A percentile compares a stretch with the other conserved stretches of the same genome.
These are phyloP conservation scores for Prillingera fragicola DNA, from an alignment of 1,284 basidiomycete species.

Conservation along the genomic window DNA sequence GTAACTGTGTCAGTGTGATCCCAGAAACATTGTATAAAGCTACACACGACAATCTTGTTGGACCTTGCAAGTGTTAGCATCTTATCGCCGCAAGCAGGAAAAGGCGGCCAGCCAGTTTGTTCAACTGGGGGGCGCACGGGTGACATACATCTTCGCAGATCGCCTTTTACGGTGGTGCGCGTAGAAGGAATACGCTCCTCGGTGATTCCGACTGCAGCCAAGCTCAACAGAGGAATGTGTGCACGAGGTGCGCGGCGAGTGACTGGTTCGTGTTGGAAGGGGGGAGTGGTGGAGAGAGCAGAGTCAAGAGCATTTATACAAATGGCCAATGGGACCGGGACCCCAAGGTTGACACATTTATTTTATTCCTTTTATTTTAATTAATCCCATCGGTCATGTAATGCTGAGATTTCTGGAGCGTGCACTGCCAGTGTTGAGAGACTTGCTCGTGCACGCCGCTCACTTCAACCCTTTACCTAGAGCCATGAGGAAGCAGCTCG, in stretches of 20 bases:
- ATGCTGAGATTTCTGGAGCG: constrained; percentile 10
- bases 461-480: neutral
- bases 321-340: neutral
- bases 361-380: too few relatives aligned
- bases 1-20: neutral
- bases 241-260: neutral
- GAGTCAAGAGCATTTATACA: neutral
- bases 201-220: too few relatives aligned
- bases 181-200: too few relatives aligned
- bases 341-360: too few relatives aligned
- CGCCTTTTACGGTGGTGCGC: too few relatives aligned
- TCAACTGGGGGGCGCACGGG: neutral
- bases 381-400: too few relatives aligned
- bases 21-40: too few relatives aligned
- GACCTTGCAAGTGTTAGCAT: constrained; percentile 43
- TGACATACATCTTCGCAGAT: constrained; percentile 29
- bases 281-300: neutral
- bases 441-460: neutral
- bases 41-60: constrained; percentile 48
- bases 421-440: neutral
- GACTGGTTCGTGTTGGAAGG: neutral
- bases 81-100: too few relatives aligned
- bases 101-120: neutral
- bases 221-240: too few relatives aligned
- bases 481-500: constrained; percentile 58